Evolutionary conservation across 495 filamentous ascomycete species (phyloP).

Genomic region (Mytilinidion resinicola): DNA sequence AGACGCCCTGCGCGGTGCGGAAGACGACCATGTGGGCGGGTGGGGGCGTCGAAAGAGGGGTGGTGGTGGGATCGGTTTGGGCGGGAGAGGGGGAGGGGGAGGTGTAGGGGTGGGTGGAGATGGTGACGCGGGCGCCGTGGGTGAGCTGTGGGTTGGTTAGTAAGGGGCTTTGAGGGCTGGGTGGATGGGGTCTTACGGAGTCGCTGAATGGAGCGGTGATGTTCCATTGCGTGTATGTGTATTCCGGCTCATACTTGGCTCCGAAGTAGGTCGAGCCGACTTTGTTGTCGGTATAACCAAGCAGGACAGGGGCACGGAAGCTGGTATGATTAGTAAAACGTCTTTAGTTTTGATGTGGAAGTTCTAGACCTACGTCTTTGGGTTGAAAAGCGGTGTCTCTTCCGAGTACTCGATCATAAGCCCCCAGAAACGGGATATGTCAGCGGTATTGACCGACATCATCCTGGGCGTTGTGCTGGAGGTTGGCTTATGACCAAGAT

Average conservation of each 20-base stretch:
- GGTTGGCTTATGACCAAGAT: neutral
- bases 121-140: neutral
- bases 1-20: neutral
- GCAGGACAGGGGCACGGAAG: neutral
- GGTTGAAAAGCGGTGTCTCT: neutral
- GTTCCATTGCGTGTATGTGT: neutral
- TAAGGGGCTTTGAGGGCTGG: neutral
- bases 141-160: neutral
- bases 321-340: neutral
- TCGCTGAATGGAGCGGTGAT: constrained; percentile 1
- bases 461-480: neutral
- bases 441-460: neutral
- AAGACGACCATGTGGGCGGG: neutral
- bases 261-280: neutral
- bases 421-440: neutral
- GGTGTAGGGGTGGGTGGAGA: neutral
- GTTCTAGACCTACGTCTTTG: neutral
- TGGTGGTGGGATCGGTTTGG: neutral
- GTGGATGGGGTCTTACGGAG: neutral
- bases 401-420: neutral
- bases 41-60: neutral
- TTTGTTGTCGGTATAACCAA: neutral
- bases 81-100: neutral
- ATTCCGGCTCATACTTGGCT: neutral
- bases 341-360: neutral